These are phyloP conservation scores for Inonotus hispidus DNA, from an alignment of 1,284 basidiomycete genomes.

Conservation along the genomic window DNA sequence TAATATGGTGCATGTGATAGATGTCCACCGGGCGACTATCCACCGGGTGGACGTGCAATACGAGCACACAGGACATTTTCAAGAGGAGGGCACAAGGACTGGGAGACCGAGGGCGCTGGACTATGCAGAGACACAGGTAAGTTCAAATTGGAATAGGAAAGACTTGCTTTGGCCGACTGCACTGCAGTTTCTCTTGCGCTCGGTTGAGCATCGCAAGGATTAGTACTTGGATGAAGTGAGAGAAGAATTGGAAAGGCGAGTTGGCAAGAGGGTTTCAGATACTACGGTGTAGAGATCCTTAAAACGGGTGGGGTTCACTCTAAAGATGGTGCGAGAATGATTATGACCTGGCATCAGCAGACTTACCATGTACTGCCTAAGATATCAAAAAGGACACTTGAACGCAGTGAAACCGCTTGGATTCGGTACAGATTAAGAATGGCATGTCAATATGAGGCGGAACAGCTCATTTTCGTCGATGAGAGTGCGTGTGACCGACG, in stretches of 20 bases:
- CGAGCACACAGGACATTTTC: too few species aligned
- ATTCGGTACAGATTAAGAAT: conserved; percentile 23
- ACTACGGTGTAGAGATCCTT: conserved; percentile 25
- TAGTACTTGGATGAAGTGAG: conserved; percentile 19
- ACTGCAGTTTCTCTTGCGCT: neutral
- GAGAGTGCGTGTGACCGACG: too few species aligned
- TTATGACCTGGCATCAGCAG: too few species aligned
- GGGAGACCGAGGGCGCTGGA: too few species aligned
- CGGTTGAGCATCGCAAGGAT: neutral
- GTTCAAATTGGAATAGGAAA: too few species aligned
- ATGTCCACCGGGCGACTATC: too few species aligned
- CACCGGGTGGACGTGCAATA: too few species aligned
- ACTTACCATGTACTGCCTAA: conserved; percentile 16
- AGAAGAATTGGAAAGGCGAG: conserved; percentile 7
- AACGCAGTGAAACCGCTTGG: conserved; percentile 23
- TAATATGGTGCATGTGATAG: too few species aligned
- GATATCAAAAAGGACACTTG: conserved; percentile 23
- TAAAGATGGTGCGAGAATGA: conserved; percentile 21
- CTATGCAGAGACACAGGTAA: too few species aligned
- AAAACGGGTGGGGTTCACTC: conserved; percentile 18
- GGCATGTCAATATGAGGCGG: conserved; percentile 20
- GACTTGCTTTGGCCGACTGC: too few species aligned
- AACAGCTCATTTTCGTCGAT: too few species aligned
- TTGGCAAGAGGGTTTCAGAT: conserved; percentile 18
- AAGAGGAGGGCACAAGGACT: too few species aligned